Conservation (phyloP, 169 alveolate genomes). For the Plasmodium sp. region DNA sequence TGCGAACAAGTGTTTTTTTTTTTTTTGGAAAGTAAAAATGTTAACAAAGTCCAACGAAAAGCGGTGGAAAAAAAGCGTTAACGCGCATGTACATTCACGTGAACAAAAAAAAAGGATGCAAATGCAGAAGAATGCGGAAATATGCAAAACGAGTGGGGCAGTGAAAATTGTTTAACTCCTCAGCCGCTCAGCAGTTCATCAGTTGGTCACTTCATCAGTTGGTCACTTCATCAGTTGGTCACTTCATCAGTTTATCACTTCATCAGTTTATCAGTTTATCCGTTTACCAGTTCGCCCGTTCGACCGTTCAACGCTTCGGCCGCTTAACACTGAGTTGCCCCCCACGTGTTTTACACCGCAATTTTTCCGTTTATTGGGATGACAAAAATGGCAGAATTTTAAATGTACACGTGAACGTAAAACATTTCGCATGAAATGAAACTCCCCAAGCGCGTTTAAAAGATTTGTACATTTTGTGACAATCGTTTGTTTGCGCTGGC, state of each 20-base stretch:
- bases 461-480: not conserved
- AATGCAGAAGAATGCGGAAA: not conserved
- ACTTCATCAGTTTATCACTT: not conserved
- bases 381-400: not conserved
- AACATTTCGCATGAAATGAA: not conserved
- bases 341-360: not conserved
- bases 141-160: not conserved
- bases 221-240: not conserved
- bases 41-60: conserved; percentile 4
- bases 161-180: not conserved
- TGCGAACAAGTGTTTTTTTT: not conserved
- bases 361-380: not conserved
- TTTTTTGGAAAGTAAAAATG: not conserved
- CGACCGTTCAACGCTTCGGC: not conserved
- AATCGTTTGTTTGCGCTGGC: not conserved
- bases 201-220: not conserved
- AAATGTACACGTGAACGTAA: not conserved
- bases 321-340: not conserved
- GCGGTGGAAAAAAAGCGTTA: not conserved
- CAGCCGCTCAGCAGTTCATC: not conserved
- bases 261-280: not conserved
- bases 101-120: not conserved
- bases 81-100: not conserved
- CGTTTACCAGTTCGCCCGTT: not conserved
- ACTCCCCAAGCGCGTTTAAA: not conserved